Base-by-base conservation (phyloP, 2,329 filamentous ascomycete species). In the Fusarium sp. region DNA sequence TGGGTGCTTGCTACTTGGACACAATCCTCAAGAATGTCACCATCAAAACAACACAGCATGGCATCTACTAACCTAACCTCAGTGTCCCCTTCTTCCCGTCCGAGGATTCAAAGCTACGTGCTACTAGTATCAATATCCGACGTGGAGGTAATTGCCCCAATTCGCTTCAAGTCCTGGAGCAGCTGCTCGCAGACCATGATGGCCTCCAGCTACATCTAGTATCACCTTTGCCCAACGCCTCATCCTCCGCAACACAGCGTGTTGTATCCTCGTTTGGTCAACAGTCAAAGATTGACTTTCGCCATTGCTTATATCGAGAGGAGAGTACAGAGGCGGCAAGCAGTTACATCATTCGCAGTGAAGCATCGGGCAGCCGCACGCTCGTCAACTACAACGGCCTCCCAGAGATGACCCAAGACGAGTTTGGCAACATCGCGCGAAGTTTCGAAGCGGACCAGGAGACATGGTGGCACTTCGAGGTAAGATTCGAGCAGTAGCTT, bases 141-240 rank as follows among this genome's bases (percentile, higher is more conserved):
- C 86, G 91, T 27, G 92, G 92, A 55, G 92, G 92, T 32, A 94
- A 94, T 78, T 89, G 90, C 67, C 86, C 89, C 25, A 94, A 94
- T 77, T 87, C 88, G 6, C 85, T 93, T 34, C 86, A 93, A 76
- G 91, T 94, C 11, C 81, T 94, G 27, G 84, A 88, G 66, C 90
- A 94, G 76, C 84, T 92, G 20, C 74, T 89, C 57, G 51, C 43
- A n/a, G 65, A 68, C 30, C 53, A 25, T 45, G 74, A 71, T 63
- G 54, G 56, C 58, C 70, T 82, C 40, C 74, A 72, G 47, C 76
- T 80, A 44, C 81, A 86, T 71, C 80, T 89, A 29, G 78, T 88
- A 25, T 80, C 85, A 22, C 81, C 80, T 60, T 82, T 93, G 4
- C 91, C 91, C 2, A 80, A 80, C n/a, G 77, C 73, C 32, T 76